Conservation (phyloP, 2,329 filamentous ascomycete species). For the Capronia epimyces region DNA sequence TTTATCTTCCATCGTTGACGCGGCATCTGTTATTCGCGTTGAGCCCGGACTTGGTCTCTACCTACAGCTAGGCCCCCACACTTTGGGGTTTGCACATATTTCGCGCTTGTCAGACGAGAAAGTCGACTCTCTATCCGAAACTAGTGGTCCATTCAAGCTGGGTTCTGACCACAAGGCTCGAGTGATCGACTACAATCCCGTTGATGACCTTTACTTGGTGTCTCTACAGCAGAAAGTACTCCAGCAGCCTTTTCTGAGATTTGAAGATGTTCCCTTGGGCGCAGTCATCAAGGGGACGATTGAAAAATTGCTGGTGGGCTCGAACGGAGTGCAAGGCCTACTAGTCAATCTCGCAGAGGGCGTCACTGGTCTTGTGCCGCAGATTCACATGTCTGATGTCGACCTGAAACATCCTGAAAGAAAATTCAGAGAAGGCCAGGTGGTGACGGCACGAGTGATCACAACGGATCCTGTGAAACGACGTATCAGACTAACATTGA, state of each 20-base stretch:
- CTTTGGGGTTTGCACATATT: constrained; percentile 86
- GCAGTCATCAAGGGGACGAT: constrained; percentile 75
- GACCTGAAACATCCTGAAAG: constrained; percentile 87
- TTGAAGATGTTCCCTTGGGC: constrained; percentile 82
- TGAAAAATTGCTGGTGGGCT: constrained; percentile 74
- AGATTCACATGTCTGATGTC: constrained; percentile 83
- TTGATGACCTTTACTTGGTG: constrained; percentile 80
- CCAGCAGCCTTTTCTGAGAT: constrained; percentile 81
- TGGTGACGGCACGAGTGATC: constrained; percentile 78
- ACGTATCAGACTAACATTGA: constrained; percentile 80
- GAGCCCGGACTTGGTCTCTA: constrained; percentile 78
- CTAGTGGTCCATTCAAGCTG: constrained; percentile 70
- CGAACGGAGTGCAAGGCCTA: constrained; percentile 71
- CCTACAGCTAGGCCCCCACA: constrained; percentile 61
- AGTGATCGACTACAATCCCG: constrained; percentile 75
- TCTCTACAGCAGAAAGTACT: constrained; percentile 78
- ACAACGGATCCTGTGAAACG: constrained; percentile 70
- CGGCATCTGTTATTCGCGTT: constrained; percentile 74
- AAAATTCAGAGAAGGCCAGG: constrained; percentile 83
- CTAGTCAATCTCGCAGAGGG: constrained; percentile 80
- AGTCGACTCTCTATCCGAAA: constrained; percentile 72
- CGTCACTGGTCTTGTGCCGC: constrained; percentile 81
- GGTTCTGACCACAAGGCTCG: constrained; percentile 75
- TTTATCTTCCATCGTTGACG: constrained; percentile 64
- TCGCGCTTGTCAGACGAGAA: constrained; percentile 87